Evolutionary conservation across 1,139 yeast genomes (phyloP), one percentile per base, ranked within the genome.

Genomic region (Hanseniaspora uvarum): DNA sequence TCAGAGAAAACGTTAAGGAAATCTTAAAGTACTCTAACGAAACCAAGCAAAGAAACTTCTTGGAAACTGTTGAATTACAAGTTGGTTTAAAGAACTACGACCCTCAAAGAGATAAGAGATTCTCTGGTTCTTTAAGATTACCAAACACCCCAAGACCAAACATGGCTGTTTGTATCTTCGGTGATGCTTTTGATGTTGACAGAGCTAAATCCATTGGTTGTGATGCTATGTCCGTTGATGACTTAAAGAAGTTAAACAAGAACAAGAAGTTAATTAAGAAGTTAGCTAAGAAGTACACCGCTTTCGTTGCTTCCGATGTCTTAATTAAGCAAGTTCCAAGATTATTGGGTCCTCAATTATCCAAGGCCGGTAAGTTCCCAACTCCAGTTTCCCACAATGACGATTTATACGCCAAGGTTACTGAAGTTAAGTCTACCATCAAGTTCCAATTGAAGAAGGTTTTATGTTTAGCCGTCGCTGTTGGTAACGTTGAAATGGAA

Each of bases 361-460:
- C 98, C 68, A 94, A 94, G 87, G 98, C 97, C 74, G 98, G 98
- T 86, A 94, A 94, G 89, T 94, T 94, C 95, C 99, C 99, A 77
- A 89, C 98, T 75, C 98, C 99, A 77, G 97, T 94, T 69, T 92
- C 98, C 63, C 98, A 92, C 86, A 81, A 86, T 76, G 99, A 94
- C 74, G 98, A 94, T 76, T 83, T 94, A 73, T 86, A 86, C 83
- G 72, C 81, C 66, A 92, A 92, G 87, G 94, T 94, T 70, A 83
- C 79, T 69, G 99, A 94, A 72, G 98, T 92, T 70, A 89, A 86
- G 81, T 88, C 98, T 64, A 94, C 99, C 83, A 88, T 94, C 81
- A 94, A 92, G 86, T 94, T 94, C 95, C 99, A 94, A 82, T 86
- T 94, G 80, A 94, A 94, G 89, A 92, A 84, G 80, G 94, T 85